phyloP scores from a whole-genome alignment of 306 rosid species.

The Delonix regia region DNA sequence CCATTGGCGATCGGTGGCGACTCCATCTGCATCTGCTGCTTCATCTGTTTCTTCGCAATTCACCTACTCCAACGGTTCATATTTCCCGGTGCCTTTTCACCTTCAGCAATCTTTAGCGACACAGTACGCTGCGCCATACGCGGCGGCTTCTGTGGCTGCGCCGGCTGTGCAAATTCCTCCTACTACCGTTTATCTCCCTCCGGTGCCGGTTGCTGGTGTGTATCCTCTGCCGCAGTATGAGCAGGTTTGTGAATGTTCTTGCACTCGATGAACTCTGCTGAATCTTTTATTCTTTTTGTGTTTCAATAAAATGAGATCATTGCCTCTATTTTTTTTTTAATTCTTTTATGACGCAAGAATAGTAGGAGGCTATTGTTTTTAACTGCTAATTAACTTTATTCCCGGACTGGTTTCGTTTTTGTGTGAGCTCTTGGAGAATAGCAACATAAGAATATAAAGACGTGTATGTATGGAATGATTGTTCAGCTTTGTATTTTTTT shows the following conservation, averaged over 20 bases:
- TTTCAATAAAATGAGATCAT: not conserved
- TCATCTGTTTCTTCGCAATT: slow-evolving; percentile 54
- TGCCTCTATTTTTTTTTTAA: not conserved
- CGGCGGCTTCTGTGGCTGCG: slow-evolving; percentile 29
- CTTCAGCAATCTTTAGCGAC: slow-evolving; percentile 67
- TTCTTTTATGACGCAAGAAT: not conserved
- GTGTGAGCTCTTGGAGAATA: not conserved
- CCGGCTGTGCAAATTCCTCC: slow-evolving; percentile 44
- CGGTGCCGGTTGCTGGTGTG: slow-evolving; percentile 48
- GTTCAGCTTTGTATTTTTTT: not conserved
- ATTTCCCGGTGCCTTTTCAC: slow-evolving; percentile 83
- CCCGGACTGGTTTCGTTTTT: not conserved
- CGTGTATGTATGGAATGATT: not conserved
- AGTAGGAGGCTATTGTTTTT: not conserved
- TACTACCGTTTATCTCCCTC: slow-evolving; percentile 43
- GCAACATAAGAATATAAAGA: not conserved
- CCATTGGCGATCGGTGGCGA: slow-evolving; percentile 46
- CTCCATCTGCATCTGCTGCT: slow-evolving; percentile 46
- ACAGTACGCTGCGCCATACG: slow-evolving; percentile 63
- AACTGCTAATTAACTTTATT: not conserved
- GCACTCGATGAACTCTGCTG: not conserved
- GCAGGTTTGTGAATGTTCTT: slow-evolving; percentile 47
- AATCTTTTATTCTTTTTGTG: not conserved
- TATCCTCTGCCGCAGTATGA: slow-evolving; percentile 76
- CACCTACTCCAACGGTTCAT: slow-evolving; percentile 60